These are phyloP conservation scores for Candida ponderosae DNA, from an alignment of 805 yeast species.

Conservation along the genomic window DNA sequence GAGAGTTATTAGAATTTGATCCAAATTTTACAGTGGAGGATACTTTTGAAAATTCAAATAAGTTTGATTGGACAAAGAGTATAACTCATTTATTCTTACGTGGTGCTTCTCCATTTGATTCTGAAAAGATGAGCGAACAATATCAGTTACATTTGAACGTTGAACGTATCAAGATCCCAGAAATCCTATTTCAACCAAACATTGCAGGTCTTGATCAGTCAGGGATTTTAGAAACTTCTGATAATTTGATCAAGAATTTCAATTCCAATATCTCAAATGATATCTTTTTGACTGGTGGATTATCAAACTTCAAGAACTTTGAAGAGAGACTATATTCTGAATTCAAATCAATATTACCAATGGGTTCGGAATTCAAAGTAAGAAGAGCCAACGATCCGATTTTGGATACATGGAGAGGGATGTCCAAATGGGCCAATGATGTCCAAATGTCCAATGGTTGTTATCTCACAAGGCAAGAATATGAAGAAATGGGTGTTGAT, in stretches of 20 bases:
- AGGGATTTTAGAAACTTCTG: constrained; percentile 75
- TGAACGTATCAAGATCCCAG: constrained; percentile 90
- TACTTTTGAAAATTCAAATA: constrained; percentile 53
- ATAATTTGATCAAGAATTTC: constrained; percentile 55
- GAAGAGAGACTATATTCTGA: constrained; percentile 63
- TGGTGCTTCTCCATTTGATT: constrained; percentile 83
- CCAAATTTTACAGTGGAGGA: constrained; percentile 83
- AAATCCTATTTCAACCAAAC: constrained; percentile 83
- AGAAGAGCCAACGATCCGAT: constrained; percentile 60
- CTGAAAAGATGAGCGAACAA: constrained; percentile 74
- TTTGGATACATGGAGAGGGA: constrained; percentile 89
- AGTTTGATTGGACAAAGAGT: constrained; percentile 79
- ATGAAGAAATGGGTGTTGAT: constrained; percentile 83
- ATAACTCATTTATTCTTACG: constrained; percentile 75
- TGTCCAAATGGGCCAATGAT: constrained; percentile 68
- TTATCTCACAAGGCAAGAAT: constrained; percentile 61
- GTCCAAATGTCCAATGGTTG: constrained; percentile 34
- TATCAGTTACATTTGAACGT: constrained; percentile 88
- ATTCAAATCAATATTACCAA: constrained; percentile 64
- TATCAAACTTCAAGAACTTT: constrained; percentile 56
- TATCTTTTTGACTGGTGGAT: constrained; percentile 84
- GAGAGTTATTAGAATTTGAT: constrained; percentile 70
- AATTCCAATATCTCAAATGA: constrained; percentile 47
- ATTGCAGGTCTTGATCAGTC: constrained; percentile 96
- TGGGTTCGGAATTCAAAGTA: constrained; percentile 51